phyloP scores from a whole-genome alignment of 202 grass and related monocot species.

The Setaria italica region DNA sequence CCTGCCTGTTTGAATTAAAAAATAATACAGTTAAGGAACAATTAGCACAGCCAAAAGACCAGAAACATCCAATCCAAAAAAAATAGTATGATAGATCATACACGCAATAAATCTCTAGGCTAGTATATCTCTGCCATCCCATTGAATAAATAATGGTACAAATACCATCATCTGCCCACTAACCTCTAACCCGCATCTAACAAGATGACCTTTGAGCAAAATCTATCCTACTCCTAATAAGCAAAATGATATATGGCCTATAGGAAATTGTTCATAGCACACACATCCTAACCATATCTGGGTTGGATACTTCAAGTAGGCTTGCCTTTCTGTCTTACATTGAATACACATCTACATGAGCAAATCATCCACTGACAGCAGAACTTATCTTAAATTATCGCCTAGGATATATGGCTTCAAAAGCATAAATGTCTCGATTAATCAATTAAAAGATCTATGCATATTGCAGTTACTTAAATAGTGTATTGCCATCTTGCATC shows the following conservation, averaged over 20 bases:
- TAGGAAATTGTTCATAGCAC: background rate
- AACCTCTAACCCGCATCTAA: slow-evolving; percentile 7
- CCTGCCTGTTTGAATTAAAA: slow-evolving; percentile 65
- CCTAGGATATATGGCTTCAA: background rate
- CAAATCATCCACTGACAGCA: background rate
- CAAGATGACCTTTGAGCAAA: background rate
- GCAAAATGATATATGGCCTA: background rate
- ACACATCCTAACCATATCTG: background rate
- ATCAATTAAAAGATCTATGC: background rate
- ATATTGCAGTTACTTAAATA: background rate
- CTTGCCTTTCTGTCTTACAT: background rate
- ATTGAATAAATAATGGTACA: slow-evolving; percentile 4
- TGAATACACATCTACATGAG: slow-evolving; percentile 6
- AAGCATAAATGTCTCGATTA: background rate
- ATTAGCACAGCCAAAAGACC: slow-evolving; percentile 18
- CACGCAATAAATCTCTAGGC: background rate
- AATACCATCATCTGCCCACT: slow-evolving; percentile 11
- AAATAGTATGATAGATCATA: background rate
- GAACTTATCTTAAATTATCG: background rate
- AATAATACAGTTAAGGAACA: slow-evolving; percentile 1
- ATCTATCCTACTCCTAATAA: background rate
- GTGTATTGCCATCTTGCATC: background rate
- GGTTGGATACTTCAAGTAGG: background rate
- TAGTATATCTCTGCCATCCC: background rate
- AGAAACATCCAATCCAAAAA: background rate